Percentiles rank a stretch among this genome's conserved stretches.
Conservation (phyloP, 2,329 filamentous ascomycete genomes). For the Colletotrichum incanum region DNA sequence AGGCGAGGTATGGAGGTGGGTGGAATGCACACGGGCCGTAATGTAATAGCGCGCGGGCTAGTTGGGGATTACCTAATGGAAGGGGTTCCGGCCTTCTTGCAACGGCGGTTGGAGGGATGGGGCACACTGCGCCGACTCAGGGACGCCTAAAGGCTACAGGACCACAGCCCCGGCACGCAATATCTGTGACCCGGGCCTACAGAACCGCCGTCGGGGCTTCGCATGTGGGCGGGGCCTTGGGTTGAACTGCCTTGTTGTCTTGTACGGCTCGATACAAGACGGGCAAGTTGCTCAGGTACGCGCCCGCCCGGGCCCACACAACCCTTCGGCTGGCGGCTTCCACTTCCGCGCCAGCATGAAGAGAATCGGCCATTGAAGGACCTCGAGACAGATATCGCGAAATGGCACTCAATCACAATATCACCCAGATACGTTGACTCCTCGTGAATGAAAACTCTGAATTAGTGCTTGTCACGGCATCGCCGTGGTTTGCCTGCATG, state of each 20-base stretch:
- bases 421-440: too few species aligned
- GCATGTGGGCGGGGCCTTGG: background rate
- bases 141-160: background rate
- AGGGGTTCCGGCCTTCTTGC: constrained; percentile 4
- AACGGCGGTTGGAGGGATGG: background rate
- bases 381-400: background rate
- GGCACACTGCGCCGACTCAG: background rate
- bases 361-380: background rate
- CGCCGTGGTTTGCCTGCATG: background rate
- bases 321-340: background rate
- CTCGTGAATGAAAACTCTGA: background rate
- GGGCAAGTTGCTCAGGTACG: background rate
- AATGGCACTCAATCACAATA: background rate
- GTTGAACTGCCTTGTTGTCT: background rate
- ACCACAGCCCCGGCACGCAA: background rate
- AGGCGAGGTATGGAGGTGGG: constrained; percentile 1
- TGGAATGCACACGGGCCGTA: constrained; percentile 7
- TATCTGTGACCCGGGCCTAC: constrained; percentile 3
- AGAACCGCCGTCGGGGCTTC: constrained; percentile 2
- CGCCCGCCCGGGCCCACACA: background rate
- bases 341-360: background rate
- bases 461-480: constrained; percentile 5
- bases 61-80: constrained; percentile 17
- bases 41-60: background rate
- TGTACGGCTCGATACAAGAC: background rate